Evolutionary conservation across 2,329 filamentous ascomycete species (phyloP).

Genomic region (Talaromyces rugulosus): DNA sequence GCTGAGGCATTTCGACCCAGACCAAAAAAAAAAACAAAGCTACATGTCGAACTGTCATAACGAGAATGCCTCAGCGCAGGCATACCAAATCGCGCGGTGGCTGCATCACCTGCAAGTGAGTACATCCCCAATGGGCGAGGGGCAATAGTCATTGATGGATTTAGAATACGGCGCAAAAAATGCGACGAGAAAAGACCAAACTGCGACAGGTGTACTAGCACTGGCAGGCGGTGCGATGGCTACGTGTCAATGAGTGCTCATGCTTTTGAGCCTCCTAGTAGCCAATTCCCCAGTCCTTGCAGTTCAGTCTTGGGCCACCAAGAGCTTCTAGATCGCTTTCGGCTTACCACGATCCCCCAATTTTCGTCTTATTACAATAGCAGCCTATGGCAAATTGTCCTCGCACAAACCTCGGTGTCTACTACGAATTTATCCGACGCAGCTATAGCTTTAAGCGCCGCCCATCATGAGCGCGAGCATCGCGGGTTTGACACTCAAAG

Average conservation of each 20-base stretch:
- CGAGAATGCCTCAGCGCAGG: neutral
- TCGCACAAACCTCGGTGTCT: slow-evolving; percentile 10
- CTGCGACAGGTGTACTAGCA: slow-evolving; percentile 31
- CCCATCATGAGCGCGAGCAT: slow-evolving; percentile 2
- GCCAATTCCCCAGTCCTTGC: neutral
- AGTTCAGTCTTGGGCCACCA: neutral
- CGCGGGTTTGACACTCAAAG: neutral
- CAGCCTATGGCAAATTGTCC: slow-evolving; percentile 6
- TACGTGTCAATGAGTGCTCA: slow-evolving; percentile 16
- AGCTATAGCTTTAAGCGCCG: slow-evolving; percentile 2
- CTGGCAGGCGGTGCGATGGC: slow-evolving; percentile 34
- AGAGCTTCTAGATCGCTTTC: slow-evolving; percentile 4
- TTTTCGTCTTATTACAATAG: slow-evolving; percentile 10
- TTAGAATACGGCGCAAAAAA: slow-evolving; percentile 27
- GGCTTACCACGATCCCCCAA: neutral
- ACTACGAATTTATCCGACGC: neutral
- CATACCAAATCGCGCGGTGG: slow-evolving; percentile 4
- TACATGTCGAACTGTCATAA: neutral
- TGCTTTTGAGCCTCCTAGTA: neutral
- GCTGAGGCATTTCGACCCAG: neutral
- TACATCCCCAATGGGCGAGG: neutral
- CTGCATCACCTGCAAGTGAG: slow-evolving; percentile 11
- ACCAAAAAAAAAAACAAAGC: no score
- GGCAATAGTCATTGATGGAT: neutral
- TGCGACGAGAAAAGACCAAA: slow-evolving; percentile 32